Base-by-base conservation (phyloP, 257 asterid genomes). In the Orobanche coerulescens region DNA sequence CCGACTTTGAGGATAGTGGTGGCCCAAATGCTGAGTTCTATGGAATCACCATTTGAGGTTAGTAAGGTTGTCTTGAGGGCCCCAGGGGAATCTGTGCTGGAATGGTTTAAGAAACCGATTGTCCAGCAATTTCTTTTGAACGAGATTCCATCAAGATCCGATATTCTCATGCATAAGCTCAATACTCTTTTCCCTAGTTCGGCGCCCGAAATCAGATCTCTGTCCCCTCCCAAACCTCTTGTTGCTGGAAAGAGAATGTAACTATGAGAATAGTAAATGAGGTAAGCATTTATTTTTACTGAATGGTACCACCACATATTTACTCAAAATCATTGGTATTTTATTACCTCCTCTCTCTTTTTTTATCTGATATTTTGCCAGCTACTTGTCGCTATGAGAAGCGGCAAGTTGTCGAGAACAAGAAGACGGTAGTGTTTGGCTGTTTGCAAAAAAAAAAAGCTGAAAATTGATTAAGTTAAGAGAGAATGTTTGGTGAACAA, bases 91-190 rank as follows among this genome's bases (percentile, higher is more conserved):
- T 71, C 96, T 0, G 90, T 89, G 55, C 62, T 89, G 23, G 96
- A 92, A 72, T 93, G 97, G 97, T 93, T 93, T 76, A 89, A 89
- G 89, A 93, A 93, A 71, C 96, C 97, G 18, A 89, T 93, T 6
- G 97, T 93, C 18, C 97, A 89, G 76, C 95, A 93, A 65, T 89
- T 89, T 66, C 95, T 93, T 61, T 60, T 93, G 64, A 93, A 93
- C 56, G 98, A 89, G 82, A 89, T 93, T 66, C 98, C 98, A 18
- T 89, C 97, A 44, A 89, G 98, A 79, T 77, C 95, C 0, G 98
- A 93, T 47, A 83, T 93, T 73, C 76, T 93, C 76, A 93, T 93
- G 98, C 98, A 93, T 80, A 89, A 86, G 76, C 86, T 93, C 66
- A 93, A 93, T 61, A 78, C 72, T 1, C 76, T 84, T 58, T 93